Conservation (phyloP, 1,284 basidiomycete genomes). For the Amylostereum chailletii region DNA sequence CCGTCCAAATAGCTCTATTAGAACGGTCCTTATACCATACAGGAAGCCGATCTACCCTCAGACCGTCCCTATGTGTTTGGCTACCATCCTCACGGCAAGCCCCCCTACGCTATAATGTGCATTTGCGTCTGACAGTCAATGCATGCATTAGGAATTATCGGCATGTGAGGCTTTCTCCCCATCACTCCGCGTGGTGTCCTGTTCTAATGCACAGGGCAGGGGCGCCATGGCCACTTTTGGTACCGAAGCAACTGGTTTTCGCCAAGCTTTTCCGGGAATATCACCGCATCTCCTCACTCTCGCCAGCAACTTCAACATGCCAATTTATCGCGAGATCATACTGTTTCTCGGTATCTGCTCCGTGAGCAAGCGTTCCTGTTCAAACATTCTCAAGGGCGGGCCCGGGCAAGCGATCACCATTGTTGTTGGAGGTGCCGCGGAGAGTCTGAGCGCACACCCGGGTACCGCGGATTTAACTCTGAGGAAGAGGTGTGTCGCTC, state of each 20-base stretch:
- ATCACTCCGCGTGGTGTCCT: background rate
- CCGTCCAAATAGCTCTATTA: background rate
- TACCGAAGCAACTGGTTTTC: conserved; percentile 95
- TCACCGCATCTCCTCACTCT: conserved; percentile 90
- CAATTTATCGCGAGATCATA: conserved; percentile 89
- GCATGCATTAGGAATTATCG: conserved; percentile 65
- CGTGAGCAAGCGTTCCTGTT: conserved; percentile 86
- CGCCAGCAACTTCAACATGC: conserved; percentile 84
- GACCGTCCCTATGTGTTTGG: conserved; percentile 95
- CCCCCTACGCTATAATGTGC: background rate
- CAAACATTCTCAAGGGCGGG: conserved; percentile 76
- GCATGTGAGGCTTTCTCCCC: conserved; percentile 55
- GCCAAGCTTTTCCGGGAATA: conserved; percentile 84
- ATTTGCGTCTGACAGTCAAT: conserved; percentile 1
- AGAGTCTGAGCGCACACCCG: conserved; percentile 88
- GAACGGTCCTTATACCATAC: conserved; percentile 3
- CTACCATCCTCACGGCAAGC: conserved; percentile 89
- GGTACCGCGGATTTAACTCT: conserved; percentile 94
- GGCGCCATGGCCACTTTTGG: conserved; percentile 92
- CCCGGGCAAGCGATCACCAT: conserved; percentile 81
- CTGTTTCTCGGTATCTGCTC: conserved; percentile 84
- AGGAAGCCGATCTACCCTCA: conserved; percentile 85
- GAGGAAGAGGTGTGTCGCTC: conserved; percentile 49
- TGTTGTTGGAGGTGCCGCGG: conserved; percentile 94
- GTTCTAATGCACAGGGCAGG: conserved; percentile 32